phyloP scores from a whole-genome alignment of 106 monocot species.

The Allium cepa region DNA sequence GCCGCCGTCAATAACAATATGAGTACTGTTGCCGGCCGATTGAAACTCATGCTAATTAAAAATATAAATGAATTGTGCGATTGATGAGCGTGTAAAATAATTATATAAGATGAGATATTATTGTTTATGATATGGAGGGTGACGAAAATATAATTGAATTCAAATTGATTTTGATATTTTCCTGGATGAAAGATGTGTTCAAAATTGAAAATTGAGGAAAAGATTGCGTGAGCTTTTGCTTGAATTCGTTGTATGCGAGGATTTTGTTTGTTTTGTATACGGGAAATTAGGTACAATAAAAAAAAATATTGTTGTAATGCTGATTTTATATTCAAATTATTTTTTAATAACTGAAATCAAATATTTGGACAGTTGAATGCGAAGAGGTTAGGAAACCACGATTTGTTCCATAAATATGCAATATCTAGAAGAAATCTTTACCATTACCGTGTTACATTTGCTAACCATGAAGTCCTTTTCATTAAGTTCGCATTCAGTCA shows the following conservation, averaged over 20 bases:
- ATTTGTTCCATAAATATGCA: no score
- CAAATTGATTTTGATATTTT: background rate
- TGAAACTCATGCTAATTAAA: background rate
- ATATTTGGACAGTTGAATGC: background rate
- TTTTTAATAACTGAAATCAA: background rate
- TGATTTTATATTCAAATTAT: background rate
- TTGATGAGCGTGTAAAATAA: background rate
- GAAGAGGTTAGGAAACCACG: no score
- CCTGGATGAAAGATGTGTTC: background rate
- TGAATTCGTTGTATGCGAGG: no score
- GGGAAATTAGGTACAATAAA: background rate
- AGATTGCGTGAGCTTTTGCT: background rate
- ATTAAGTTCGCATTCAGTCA: no score
- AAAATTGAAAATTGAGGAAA: background rate
- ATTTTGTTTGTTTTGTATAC: background rate
- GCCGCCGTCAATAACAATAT: conserved; percentile 2
- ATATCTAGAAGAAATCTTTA: no score
- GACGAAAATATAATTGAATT: background rate
- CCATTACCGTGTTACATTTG: no score
- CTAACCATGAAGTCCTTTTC: no score
- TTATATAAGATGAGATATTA: background rate
- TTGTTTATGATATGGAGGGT: background rate
- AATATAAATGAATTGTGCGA: background rate
- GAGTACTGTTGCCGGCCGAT: background rate
- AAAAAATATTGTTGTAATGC: background rate